These are phyloP conservation scores for Cymbopogon citratus DNA, from an alignment of 176 grass and related monocot species.

Conservation along the genomic window DNA sequence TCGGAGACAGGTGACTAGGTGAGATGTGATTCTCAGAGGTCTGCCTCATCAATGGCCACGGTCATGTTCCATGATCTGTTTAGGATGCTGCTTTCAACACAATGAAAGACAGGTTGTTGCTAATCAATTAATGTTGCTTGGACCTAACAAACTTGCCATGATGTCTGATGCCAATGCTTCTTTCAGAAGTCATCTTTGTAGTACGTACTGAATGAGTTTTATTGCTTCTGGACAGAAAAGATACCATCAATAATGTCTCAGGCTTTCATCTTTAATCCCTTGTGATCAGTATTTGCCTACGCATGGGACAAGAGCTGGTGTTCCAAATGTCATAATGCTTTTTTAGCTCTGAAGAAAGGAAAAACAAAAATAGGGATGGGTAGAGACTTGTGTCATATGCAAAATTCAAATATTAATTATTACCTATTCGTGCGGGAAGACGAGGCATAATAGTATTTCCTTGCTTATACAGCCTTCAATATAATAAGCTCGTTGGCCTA, in stretches of 20 bases:
- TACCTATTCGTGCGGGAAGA: too few species aligned
- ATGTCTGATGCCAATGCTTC: background rate
- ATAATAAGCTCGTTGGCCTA: too few species aligned
- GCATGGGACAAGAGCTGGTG: too few species aligned
- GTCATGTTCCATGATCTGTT: slow-evolving; percentile 13
- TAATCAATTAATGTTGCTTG: slow-evolving; percentile 27
- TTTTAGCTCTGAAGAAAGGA: too few species aligned
- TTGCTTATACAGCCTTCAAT: too few species aligned
- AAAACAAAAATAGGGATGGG: too few species aligned
- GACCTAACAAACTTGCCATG: slow-evolving; percentile 8
- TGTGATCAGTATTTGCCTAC: too few species aligned
- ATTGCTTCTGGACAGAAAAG: background rate
- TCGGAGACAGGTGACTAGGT: slow-evolving; percentile 2
- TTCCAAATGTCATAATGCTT: too few species aligned
- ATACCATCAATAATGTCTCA: background rate
- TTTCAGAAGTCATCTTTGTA: slow-evolving; percentile 27
- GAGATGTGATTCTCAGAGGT: background rate
- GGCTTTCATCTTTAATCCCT: background rate
- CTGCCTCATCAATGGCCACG: background rate
- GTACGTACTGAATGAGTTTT: slow-evolving; percentile 6
- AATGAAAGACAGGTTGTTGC: slow-evolving; percentile 16
- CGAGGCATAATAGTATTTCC: too few species aligned
- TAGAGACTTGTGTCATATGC: too few species aligned
- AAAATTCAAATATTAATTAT: too few species aligned
- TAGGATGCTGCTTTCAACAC: slow-evolving; percentile 13